These are phyloP conservation scores for Saccharomycopsis oosterbeekiorum DNA, from an alignment of 805 yeast species.

Conservation along the genomic window DNA sequence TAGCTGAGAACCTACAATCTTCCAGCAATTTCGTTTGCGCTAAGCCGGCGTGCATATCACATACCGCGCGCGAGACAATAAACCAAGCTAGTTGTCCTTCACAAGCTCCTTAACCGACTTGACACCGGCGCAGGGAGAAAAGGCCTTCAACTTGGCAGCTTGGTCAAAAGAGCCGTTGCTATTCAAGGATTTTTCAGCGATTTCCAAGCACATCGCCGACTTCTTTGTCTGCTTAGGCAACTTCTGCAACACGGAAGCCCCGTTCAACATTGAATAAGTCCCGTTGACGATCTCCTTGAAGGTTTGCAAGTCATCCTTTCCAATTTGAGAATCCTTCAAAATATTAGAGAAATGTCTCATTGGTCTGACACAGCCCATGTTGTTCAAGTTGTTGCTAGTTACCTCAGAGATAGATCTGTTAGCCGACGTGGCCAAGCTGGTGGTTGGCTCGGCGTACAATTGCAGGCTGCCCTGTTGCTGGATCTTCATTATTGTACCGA, in stretches of 20 bases:
- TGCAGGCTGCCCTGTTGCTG: not conserved
- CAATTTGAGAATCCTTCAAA: not conserved
- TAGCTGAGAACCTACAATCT: too few species aligned
- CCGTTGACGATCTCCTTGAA: constrained; percentile 13
- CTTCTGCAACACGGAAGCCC: not conserved
- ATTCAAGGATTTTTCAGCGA: constrained; percentile 23
- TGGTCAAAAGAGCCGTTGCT: constrained; percentile 20
- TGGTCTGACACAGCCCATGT: not conserved
- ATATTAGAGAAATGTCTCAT: constrained; percentile 8
- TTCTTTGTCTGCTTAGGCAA: constrained; percentile 7
- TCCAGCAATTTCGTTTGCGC: too few species aligned
- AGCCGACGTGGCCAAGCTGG: constrained; percentile 5
- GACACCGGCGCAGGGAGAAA: constrained; percentile 24
- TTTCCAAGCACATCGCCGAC: constrained; percentile 21
- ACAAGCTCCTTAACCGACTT: constrained; percentile 22
- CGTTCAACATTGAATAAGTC: not conserved
- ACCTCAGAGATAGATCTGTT: constrained; percentile 4
- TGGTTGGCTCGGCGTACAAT: not conserved
- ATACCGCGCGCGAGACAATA: too few species aligned
- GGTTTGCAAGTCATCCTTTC: not conserved
- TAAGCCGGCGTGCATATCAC: too few species aligned
- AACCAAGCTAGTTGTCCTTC: not conserved
- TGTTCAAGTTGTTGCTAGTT: not conserved
- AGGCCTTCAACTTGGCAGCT: constrained; percentile 21
- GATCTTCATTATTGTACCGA: constrained; percentile 2